These are phyloP conservation scores for Colletotrichum sp. DNA, from an alignment of 2,329 filamentous ascomycete species.

Conservation along the genomic window DNA sequence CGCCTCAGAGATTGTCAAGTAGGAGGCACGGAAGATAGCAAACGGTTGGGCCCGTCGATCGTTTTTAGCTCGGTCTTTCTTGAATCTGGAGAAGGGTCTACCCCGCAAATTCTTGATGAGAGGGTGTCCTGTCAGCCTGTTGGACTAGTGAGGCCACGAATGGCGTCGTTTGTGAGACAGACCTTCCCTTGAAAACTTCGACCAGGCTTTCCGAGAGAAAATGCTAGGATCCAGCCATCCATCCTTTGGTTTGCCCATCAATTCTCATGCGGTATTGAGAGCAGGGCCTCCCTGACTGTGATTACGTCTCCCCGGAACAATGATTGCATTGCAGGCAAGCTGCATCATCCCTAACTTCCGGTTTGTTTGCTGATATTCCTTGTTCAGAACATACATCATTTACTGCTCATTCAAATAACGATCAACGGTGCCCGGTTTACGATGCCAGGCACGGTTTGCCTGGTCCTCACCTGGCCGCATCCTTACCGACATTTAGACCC, in stretches of 20 bases:
- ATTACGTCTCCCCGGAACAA: background rate
- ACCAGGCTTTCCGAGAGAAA: background rate
- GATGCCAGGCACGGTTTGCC: background rate
- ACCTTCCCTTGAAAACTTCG: background rate
- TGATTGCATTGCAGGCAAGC: background rate
- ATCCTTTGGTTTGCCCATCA: background rate
- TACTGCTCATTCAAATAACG: background rate
- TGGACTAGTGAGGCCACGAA: background rate
- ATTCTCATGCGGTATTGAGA: background rate
- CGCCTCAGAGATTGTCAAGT: background rate
- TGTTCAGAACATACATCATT: background rate
- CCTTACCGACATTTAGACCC: background rate
- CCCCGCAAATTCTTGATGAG: background rate
- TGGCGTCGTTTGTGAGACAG: background rate
- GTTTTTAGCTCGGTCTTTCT: background rate
- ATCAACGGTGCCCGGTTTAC: background rate
- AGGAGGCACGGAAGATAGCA: too few relatives aligned
- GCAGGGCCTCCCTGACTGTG: background rate
- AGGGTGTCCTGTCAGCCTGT: background rate
- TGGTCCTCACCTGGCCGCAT: background rate
- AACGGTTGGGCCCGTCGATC: background rate
- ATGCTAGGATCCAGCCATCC: background rate
- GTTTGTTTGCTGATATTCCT: background rate
- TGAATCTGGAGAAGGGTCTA: background rate
- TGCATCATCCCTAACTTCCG: background rate